Evolutionary conservation across 176 grass and related monocot species (phyloP).

Genomic region (Hsuehochloa calcarea): DNA sequence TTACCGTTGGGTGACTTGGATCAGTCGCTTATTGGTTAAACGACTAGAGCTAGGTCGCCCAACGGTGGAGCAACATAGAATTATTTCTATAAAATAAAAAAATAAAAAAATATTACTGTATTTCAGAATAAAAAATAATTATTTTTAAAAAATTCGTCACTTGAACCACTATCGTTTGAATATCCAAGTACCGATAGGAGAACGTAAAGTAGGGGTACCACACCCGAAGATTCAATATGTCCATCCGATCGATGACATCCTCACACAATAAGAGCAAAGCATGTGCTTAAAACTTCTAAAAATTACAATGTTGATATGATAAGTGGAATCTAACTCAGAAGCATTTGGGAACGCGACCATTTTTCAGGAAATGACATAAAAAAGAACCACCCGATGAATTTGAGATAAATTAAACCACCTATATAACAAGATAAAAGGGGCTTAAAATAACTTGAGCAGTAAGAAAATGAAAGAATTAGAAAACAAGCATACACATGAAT

Average conservation of each 20-base stretch:
- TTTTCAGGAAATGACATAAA: background rate
- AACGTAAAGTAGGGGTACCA: background rate
- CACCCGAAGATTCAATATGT: conserved; percentile 95
- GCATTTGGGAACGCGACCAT: background rate
- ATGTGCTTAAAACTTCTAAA: background rate
- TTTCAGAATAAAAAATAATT: no score
- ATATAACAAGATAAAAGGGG: background rate
- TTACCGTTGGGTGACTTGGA: no score
- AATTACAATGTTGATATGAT: background rate
- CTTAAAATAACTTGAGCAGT: background rate
- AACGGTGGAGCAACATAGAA: no score
- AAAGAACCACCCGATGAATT: conserved; percentile 1
- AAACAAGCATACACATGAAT: background rate
- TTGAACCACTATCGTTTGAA: background rate
- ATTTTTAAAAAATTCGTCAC: no score
- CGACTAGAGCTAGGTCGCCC: no score
- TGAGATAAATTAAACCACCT: background rate
- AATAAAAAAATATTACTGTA: no score
- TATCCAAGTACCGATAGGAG: background rate
- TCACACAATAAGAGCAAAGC: conserved; percentile 39
- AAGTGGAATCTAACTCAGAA: background rate
- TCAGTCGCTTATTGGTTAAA: no score
- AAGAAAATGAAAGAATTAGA: background rate
- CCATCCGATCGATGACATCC: conserved; percentile 75
- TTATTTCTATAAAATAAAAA: no score